Evolutionary conservation across 2,329 filamentous ascomycete species (phyloP), one percentile per base, ranked within the genome.

Genomic region (Achaetomium macrosporum): DNA sequence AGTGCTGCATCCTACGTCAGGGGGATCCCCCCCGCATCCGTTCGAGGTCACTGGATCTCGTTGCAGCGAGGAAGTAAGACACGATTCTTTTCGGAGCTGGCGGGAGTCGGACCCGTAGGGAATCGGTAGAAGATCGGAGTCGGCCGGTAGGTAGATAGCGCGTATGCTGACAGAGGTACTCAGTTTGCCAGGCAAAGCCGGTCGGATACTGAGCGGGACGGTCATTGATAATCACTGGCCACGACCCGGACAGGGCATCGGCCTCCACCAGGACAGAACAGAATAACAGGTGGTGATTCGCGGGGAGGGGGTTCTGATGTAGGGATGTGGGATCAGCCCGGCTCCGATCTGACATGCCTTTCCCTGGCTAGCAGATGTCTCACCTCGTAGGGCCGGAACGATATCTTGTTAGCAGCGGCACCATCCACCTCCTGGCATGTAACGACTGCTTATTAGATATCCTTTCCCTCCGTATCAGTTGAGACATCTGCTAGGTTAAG

Each of bases 171-270:
- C 9, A 17, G 15, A 31, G 15, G 11, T 12, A 33, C n/a, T 51
- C 42, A 42, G 41, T 13, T 5, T 49, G 42, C 46, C 36, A 41
- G 36, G 36, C 15, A 15, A 7, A 19, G 12, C 12, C 20, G 36
- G 31, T 19, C 51, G 47, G 51, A 39, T 37, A 50, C 51, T 47
- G 51, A 47, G 42, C 51, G 47, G 51, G 37, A 39, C 42, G 47
- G 51, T 36, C 51, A 37, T 42, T 50, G 50, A 35, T 19, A 42
- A 53, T 53, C 45, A 35, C n/a, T 44, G 43, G 35, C 42, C 13
- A 25, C n/a, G 13, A 33, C 44, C 51, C 45, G 45, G 35, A 48
- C 51, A 40, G 41, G 51, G 51, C 51, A 45, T 45, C 40, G 20
- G 36, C 17, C n/a, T 45, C 11, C 17, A 13, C 39, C n/a, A n/a